Conservation (phyloP, 768 basidiomycete species). For the Lactarius indigo region DNA sequence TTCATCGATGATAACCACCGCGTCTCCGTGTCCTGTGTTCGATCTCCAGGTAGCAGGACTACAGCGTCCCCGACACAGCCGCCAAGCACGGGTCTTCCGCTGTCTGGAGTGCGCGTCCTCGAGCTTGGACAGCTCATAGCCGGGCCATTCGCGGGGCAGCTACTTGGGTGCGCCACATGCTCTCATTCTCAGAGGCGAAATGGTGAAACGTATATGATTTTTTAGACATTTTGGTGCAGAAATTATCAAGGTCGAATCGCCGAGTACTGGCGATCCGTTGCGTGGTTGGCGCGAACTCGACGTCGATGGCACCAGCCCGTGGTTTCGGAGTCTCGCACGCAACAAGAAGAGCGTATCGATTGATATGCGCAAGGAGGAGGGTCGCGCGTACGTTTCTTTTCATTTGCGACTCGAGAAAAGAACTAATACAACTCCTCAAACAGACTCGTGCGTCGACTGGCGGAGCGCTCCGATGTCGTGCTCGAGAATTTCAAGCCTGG, state of each 20-base stretch:
- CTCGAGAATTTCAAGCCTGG: slow-evolving; percentile 64
- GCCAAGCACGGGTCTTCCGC: slow-evolving; percentile 38
- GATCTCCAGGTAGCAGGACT: not conserved
- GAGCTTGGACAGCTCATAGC: slow-evolving; percentile 72
- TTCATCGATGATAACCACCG: not conserved
- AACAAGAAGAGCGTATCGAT: slow-evolving; percentile 76
- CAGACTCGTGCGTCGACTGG: slow-evolving; percentile 60
- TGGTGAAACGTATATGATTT: not conserved
- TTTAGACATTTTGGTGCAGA: slow-evolving; percentile 44
- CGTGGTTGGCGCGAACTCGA: slow-evolving; percentile 72
- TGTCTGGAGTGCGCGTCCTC: slow-evolving; percentile 59
- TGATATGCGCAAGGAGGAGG: slow-evolving; percentile 56
- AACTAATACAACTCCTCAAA: not conserved
- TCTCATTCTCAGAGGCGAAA: not conserved
- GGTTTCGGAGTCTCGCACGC: slow-evolving; percentile 68
- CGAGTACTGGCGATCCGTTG: slow-evolving; percentile 58
- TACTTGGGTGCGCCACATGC: slow-evolving; percentile 50
- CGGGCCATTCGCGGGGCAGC: slow-evolving; percentile 68
- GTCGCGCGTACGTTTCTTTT: slow-evolving; percentile 40
- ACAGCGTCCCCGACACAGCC: not conserved
- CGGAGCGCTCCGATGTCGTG: slow-evolving; percentile 57
- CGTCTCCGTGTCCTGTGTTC: not conserved
- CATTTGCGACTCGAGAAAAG: not conserved
- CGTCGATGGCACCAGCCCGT: slow-evolving; percentile 65
- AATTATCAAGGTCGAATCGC: slow-evolving; percentile 68